These are phyloP conservation scores for Hansenula lynferdii DNA, from an alignment of 1,139 yeast genomes.

Conservation along the genomic window DNA sequence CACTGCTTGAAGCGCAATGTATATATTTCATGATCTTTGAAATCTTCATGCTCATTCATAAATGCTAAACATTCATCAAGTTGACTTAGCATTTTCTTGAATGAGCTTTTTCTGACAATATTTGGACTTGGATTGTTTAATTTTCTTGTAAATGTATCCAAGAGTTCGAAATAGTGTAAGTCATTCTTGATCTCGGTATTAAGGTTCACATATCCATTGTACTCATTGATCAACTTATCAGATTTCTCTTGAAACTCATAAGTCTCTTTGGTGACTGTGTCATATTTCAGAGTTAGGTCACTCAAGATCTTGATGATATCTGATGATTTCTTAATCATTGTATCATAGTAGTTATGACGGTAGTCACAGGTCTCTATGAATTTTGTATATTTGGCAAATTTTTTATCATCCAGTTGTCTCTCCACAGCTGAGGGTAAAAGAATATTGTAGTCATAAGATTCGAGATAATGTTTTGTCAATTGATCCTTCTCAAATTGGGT, in stretches of 20 bases:
- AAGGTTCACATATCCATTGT: slow-evolving; percentile 38
- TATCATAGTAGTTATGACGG: slow-evolving; percentile 25
- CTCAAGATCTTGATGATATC: slow-evolving; percentile 38
- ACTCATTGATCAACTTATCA: slow-evolving; percentile 47
- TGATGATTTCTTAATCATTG: slow-evolving; percentile 38
- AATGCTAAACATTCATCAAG: slow-evolving; percentile 57
- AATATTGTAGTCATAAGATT: slow-evolving; percentile 34
- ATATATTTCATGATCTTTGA: slow-evolving; percentile 69
- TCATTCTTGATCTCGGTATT: slow-evolving; percentile 46
- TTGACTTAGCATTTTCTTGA: slow-evolving; percentile 46
- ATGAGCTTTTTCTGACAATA: slow-evolving; percentile 54
- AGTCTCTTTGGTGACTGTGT: slow-evolving; percentile 55
- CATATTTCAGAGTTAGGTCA: slow-evolving; percentile 44
- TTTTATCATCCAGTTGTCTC: slow-evolving; percentile 28
- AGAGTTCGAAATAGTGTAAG: slow-evolving; percentile 58
- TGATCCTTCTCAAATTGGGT: slow-evolving; percentile 29
- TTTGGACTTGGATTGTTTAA: slow-evolving; percentile 69
- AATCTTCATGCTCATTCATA: slow-evolving; percentile 42
- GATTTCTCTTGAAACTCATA: slow-evolving; percentile 58
- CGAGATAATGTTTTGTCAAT: slow-evolving; percentile 30
- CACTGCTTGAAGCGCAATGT: slow-evolving; percentile 77
- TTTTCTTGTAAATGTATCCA: slow-evolving; percentile 64
- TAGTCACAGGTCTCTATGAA: slow-evolving; percentile 37
- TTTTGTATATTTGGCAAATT: slow-evolving; percentile 30
- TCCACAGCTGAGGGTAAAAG: slow-evolving; percentile 33